Base-by-base conservation (phyloP, 2,329 filamentous ascomycete species). In the Penicillium sp. region DNA sequence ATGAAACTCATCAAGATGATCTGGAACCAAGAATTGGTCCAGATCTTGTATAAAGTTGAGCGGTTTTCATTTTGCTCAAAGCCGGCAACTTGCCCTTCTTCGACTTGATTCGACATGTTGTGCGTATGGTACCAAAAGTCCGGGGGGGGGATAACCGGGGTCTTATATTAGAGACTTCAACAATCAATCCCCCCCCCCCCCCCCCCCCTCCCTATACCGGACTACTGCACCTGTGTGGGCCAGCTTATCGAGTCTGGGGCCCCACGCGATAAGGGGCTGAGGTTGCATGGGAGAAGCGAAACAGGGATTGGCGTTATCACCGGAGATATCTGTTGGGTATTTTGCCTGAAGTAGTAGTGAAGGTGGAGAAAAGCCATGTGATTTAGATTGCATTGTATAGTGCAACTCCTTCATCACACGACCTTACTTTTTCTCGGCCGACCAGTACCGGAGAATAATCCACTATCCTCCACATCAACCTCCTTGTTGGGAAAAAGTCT, bases 1-100 rank as follows among this genome's bases (percentile, higher is more conserved):
- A 81, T 80, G 47, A 80, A 69, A 63, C 76, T 77, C 54, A 80
- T 80, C 47, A 80, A 68, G 2, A 77, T 26, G 45, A 80, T 78
- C 62, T 81, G 78, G 40, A 76, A 75, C 78, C 78, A 81, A 14
- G 75, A 74, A 57, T 79, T 68, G 7, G 73, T 68, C 60, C 77
- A 78, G 48, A 78, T 49, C 11, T 58, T 60, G 45, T 62, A 57
- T 12, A 61, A 14, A 12, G 50, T 49, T 14, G 66, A 67, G 3
- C 49, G 53, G 6, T 56, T 53, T 16, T 14, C 25, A 31, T 51
- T 42, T 12, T 53, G 50, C 2, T 17, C 25, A 11, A 25, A 31
- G 36, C 44, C 44, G 62, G 59, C 10, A 64, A 50, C 53, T 61
- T 57, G 14, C 61, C 67, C 42, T 53, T 59, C 28, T 45, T 55